Evolutionary conservation across 2,329 filamentous ascomycete genomes (phyloP).

Genomic region (Penicillium hordei): DNA sequence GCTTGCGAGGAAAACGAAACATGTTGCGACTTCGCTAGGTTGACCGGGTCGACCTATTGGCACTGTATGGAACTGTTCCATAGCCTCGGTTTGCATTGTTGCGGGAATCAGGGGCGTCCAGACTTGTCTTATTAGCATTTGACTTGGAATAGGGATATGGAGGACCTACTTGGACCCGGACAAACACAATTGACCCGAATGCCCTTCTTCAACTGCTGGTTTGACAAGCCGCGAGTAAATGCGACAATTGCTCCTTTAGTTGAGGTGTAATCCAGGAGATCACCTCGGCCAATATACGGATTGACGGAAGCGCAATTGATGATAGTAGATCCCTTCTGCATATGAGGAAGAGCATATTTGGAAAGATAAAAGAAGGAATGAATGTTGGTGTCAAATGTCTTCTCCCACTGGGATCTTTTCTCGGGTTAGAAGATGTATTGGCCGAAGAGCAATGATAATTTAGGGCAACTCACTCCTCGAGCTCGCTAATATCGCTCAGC

Average conservation of each 20-base stretch:
- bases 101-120: slow-evolving; percentile 75
- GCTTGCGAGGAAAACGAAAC: slow-evolving; percentile 77
- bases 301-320: slow-evolving; percentile 87
- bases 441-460: no score
- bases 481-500: slow-evolving; percentile 67
- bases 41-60: slow-evolving; percentile 78
- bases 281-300: slow-evolving; percentile 75
- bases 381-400: slow-evolving; percentile 81
- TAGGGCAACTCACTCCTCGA: slow-evolving; percentile 59
- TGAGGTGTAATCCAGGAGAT: slow-evolving; percentile 78
- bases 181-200: slow-evolving; percentile 76
- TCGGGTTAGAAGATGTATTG: neutral
- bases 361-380: slow-evolving; percentile 78
- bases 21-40: slow-evolving; percentile 78
- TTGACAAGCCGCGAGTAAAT: slow-evolving; percentile 75
- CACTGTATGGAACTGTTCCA: slow-evolving; percentile 67
- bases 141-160: neutral
- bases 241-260: slow-evolving; percentile 72
- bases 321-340: slow-evolving; percentile 71
- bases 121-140: slow-evolving; percentile 43
- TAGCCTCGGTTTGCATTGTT: slow-evolving; percentile 68
- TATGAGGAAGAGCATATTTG: slow-evolving; percentile 73
- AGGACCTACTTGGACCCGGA: slow-evolving; percentile 61
- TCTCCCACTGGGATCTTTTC: slow-evolving; percentile 69
- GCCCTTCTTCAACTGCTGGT: slow-evolving; percentile 69